phyloP scores from a whole-genome alignment of 2,329 filamentous ascomycete species.

The Epichloe festucae region DNA sequence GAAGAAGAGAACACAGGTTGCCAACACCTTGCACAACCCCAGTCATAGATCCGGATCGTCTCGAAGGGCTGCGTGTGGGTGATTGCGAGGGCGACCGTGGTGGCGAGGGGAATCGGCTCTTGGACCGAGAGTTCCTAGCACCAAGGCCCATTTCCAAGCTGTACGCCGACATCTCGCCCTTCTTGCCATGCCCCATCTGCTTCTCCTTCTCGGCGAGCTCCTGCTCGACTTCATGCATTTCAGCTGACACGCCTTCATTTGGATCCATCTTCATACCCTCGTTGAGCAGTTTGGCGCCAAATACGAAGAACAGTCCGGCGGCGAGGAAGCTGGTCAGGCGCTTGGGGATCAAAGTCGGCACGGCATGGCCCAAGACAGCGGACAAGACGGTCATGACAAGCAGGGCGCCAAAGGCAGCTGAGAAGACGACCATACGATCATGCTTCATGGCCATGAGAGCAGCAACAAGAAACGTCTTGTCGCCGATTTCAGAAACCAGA shows the following conservation, averaged over 20 bases:
- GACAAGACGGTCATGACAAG: slow-evolving; percentile 93
- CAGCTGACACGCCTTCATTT: slow-evolving; percentile 83
- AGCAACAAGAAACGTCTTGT: slow-evolving; percentile 96
- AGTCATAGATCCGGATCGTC: slow-evolving; percentile 25
- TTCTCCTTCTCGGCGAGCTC: slow-evolving; percentile 91
- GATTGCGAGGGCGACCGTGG: slow-evolving; percentile 64
- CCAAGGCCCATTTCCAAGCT: slow-evolving; percentile 68
- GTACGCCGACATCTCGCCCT: slow-evolving; percentile 53
- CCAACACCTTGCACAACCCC: slow-evolving; percentile 50
- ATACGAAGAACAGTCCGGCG: slow-evolving; percentile 74
- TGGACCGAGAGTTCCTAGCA: slow-evolving; percentile 56
- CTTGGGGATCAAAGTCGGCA: slow-evolving; percentile 81
- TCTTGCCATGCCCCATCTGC: slow-evolving; percentile 42
- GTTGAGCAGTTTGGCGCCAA: slow-evolving; percentile 69
- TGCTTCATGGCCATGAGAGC: slow-evolving; percentile 99
- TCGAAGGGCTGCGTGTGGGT: slow-evolving; percentile 47
- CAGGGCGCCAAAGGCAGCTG: slow-evolving; percentile 82
- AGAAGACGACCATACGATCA: slow-evolving; percentile 83
- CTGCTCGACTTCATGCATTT: slow-evolving; percentile 94
- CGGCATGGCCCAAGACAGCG: slow-evolving; percentile 80
- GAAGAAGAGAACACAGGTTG: slow-evolving; percentile 75
- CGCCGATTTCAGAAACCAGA: slow-evolving; percentile 87
- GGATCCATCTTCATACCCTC: slow-evolving; percentile 84
- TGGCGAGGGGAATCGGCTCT: slow-evolving; percentile 65
- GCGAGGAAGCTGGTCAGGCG: slow-evolving; percentile 82